A percentile compares a stretch with the other conserved stretches of the same genome.
These are phyloP conservation scores for Cucurbita moschata DNA, from an alignment of 306 rosid species.

Conservation along the genomic window DNA sequence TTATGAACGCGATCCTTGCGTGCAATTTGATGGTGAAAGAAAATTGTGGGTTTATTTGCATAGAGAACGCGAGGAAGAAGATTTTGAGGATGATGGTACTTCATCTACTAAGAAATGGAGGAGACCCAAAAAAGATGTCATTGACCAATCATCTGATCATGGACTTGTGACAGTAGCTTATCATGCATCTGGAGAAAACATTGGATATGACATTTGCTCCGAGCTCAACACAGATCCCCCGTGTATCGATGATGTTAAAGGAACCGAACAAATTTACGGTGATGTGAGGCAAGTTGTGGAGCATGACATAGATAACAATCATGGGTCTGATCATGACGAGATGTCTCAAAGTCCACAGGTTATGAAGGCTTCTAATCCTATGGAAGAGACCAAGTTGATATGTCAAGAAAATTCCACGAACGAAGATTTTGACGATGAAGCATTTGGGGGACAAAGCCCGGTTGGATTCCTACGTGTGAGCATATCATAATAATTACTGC, in stretches of 20 bases:
- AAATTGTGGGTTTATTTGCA: slow-evolving; percentile 97
- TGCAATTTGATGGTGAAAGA: slow-evolving; percentile 91
- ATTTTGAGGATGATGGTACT: slow-evolving; percentile 98
- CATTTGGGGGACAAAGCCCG: slow-evolving; percentile 64
- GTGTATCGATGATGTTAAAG: slow-evolving; percentile 49
- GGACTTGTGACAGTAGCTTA: slow-evolving; percentile 65
- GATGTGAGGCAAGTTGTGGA: slow-evolving; percentile 41
- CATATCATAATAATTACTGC: slow-evolving; percentile 41
- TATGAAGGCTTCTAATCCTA: slow-evolving; percentile 54
- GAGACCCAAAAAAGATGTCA: slow-evolving; percentile 83
- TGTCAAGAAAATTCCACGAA: slow-evolving; percentile 91
- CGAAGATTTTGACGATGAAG: slow-evolving; percentile 80
- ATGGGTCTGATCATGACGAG: slow-evolving; percentile 44
- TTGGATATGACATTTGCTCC: slow-evolving; percentile 62
- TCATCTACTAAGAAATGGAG: slow-evolving; percentile 99
- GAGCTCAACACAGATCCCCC: slow-evolving; percentile 86
- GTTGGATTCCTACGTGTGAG: slow-evolving; percentile 53
- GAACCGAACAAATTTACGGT: slow-evolving; percentile 27
- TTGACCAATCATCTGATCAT: slow-evolving; percentile 69
- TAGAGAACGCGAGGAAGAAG: slow-evolving; percentile 98
- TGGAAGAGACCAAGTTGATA: slow-evolving; percentile 35
- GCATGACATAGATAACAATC: slow-evolving; percentile 31
- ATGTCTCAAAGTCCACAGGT: slow-evolving; percentile 30
- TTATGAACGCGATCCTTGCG: slow-evolving; percentile 99
- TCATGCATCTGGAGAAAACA: slow-evolving; percentile 50